Conservation (phyloP, 768 basidiomycete species). For the Inosperma sp. region DNA sequence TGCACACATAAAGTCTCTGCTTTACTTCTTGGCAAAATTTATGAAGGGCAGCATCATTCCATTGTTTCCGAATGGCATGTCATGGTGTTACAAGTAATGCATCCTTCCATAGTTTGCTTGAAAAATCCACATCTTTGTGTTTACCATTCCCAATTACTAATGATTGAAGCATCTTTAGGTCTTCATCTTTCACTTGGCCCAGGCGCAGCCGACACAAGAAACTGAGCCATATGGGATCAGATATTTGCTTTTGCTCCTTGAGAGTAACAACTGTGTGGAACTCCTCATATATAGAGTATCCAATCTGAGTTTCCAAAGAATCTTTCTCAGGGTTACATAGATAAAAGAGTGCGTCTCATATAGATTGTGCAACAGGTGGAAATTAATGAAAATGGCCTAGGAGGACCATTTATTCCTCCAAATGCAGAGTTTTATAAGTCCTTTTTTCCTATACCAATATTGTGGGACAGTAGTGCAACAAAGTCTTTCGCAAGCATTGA, state of each 20-base stretch:
- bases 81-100: slow-evolving; percentile 34
- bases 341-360: slow-evolving; percentile 19
- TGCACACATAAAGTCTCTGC: slow-evolving; percentile 19
- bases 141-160: slow-evolving; percentile 18
- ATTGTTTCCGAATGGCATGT: slow-evolving; percentile 29
- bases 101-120: slow-evolving; percentile 25
- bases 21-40: slow-evolving; percentile 21
- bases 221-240: slow-evolving; percentile 27
- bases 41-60: slow-evolving; percentile 29
- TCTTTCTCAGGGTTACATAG: slow-evolving; percentile 6
- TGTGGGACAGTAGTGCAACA: slow-evolving; percentile 21
- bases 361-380: slow-evolving; percentile 33
- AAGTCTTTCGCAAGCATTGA: slow-evolving; percentile 30
- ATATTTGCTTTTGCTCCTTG: slow-evolving; percentile 31
- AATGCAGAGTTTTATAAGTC: slow-evolving; percentile 19
- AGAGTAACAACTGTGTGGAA: slow-evolving; percentile 33
- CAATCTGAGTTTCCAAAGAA: slow-evolving; percentile 6
- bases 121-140: slow-evolving; percentile 19
- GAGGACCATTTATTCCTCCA: slow-evolving; percentile 35
- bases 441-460: slow-evolving; percentile 16
- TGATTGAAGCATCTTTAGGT: slow-evolving; percentile 19
- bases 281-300: slow-evolving; percentile 23
- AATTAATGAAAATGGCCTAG: slow-evolving; percentile 44
- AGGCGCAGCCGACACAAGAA: slow-evolving; percentile 26
- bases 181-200: slow-evolving; percentile 20